Evolutionary conservation across 2,329 filamentous ascomycete genomes (phyloP), one percentile per base, ranked within the genome.

Genomic region (Neophaeococcomyces aloes): DNA sequence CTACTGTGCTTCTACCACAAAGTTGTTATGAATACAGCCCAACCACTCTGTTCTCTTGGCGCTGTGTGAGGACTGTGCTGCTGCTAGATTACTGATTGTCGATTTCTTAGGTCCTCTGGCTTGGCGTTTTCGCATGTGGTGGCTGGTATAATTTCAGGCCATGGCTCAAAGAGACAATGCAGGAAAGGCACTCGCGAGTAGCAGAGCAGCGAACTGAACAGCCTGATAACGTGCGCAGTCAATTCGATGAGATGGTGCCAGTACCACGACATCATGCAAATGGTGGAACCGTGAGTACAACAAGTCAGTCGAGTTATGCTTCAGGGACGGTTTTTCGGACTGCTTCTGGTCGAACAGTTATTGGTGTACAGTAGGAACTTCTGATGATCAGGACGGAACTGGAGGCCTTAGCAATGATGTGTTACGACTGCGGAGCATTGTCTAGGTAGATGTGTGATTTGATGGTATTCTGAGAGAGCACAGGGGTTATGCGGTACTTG

Each of bases 241-340:
- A n/a, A n/a, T n/a, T n/a, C n/a, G n/a, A n/a, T n/a, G n/a, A n/a
- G n/a, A n/a, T n/a, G 8, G 33, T n/a, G 17, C 23, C 33, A 10
- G 33, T 19, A 7, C 33, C 10, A 21, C 46, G n/a, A 48, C 30
- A 8, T 53, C 38, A 36, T 38, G 30, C n/a, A 38, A 27, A 29
- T 8, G 23, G 38, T 44, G 29, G 54, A 44, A 25, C 50, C 47
- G 19, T 45, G 46, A 3, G 43, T 56, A 7, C 51, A 48, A n/a
- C 50, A 47, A 39, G 46, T 53, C 34, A 25, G 40, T 33, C 32
- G 39, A 38, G 29, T 32, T 29, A 17, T 79, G 29, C 76, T 2
- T 79, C 77, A 4, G 79, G 74, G 1, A 81, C 76, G 0, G 78
- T 81, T 0, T 81, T 81, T 49, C 65, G 72, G 7, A 81, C 77